A percentile compares a stretch with the other conserved stretches of the same genome.
Evolutionary conservation across 2,329 filamentous ascomycete genomes (phyloP).

Genomic region (Sclerotinia trifoliorum): DNA sequence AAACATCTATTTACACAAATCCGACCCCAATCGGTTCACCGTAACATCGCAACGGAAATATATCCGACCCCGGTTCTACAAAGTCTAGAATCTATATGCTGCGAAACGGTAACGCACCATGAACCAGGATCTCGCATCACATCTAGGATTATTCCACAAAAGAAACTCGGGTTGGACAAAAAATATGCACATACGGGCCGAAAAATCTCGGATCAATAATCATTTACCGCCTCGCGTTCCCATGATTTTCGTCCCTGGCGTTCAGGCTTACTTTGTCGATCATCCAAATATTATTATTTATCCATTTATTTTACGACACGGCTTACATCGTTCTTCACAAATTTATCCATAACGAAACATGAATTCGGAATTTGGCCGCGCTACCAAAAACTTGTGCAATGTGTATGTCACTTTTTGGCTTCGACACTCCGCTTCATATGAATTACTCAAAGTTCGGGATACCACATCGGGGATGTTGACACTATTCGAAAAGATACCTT

Average conservation of each 20-base stretch:
- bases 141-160: not conserved
- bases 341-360: not conserved
- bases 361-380: not conserved
- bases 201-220: not conserved
- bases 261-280: not conserved
- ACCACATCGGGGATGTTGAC: not conserved
- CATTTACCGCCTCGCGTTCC: not conserved
- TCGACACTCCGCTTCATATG: too few relatives aligned
- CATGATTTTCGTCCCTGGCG: constrained; percentile 1
- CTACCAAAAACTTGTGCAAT: not conserved
- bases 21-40: not conserved
- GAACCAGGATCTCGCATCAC: constrained; percentile 3
- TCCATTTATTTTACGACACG: not conserved
- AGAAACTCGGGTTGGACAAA: not conserved
- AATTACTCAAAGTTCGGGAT: not conserved
- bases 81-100: not conserved
- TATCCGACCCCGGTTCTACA: not conserved
- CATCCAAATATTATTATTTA: not conserved
- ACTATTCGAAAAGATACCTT: not conserved
- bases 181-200: not conserved
- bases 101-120: not conserved
- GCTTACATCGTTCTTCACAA: not conserved
- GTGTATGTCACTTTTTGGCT: not conserved
- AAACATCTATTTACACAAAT: not conserved
- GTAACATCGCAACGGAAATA: not conserved